A percentile compares a stretch with the other conserved stretches of the same genome.
Conservation (phyloP, 495 filamentous ascomycete species). For the Penicillium bialowiezense region DNA sequence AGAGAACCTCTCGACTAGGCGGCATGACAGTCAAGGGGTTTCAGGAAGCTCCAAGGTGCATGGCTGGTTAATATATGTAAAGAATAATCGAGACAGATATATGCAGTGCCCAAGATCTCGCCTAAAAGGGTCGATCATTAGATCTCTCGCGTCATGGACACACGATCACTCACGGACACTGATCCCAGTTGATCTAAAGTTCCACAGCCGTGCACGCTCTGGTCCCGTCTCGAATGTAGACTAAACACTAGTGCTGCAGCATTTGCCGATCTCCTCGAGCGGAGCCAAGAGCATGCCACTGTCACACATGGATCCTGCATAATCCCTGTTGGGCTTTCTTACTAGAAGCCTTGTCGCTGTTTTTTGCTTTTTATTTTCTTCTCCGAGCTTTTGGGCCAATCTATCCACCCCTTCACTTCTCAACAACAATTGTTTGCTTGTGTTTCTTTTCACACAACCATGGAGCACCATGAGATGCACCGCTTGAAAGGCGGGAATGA, state of each 20-base stretch:
- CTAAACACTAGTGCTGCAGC: background rate
- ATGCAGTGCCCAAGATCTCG: background rate
- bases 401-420: background rate
- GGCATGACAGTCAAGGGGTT: background rate
- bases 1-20: background rate
- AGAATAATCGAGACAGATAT: background rate
- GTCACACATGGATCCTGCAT: slow-evolving; percentile 2
- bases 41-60: too few species aligned
- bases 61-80: background rate
- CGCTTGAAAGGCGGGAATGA: background rate
- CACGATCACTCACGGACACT: background rate
- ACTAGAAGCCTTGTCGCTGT: background rate
- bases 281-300: background rate
- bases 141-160: background rate
- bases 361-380: slow-evolving; percentile 5
- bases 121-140: background rate
- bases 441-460: background rate
- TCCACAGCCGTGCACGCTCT: background rate
- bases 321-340: background rate
- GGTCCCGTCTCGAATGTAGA: background rate
- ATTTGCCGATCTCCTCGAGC: background rate
- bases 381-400: background rate
- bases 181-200: background rate
- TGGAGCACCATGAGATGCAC: slow-evolving; percentile 2
- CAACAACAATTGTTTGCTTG: too few species aligned